Evolutionary conservation across 1,139 yeast species (phyloP).

Genomic region (Candida pseudoviswanathii): DNA sequence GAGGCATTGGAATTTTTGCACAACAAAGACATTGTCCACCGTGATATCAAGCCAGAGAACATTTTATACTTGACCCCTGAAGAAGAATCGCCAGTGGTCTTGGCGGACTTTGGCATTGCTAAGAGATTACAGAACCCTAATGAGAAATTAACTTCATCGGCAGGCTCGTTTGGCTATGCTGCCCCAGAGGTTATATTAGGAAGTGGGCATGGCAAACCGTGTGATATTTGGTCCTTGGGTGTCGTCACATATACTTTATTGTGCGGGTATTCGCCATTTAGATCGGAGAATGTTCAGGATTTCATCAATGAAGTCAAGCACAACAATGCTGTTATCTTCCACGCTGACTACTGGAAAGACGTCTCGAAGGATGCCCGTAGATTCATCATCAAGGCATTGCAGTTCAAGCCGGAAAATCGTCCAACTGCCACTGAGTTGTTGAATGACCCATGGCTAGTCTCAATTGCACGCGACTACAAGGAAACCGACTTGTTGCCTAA

Average conservation of each 20-base stretch:
- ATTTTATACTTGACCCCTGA: slow-evolving; percentile 61
- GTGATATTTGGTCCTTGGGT: slow-evolving; percentile 92
- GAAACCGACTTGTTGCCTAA: slow-evolving; percentile 70
- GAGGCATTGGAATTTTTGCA: slow-evolving; percentile 79
- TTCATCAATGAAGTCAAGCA: slow-evolving; percentile 75
- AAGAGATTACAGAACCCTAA: slow-evolving; percentile 60
- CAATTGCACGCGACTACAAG: slow-evolving; percentile 48
- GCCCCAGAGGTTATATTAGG: slow-evolving; percentile 87
- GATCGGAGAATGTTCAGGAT: slow-evolving; percentile 80
- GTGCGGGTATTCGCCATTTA: slow-evolving; percentile 91
- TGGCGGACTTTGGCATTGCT: slow-evolving; percentile 95
- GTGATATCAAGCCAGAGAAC: slow-evolving; percentile 92
- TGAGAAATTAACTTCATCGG: slow-evolving; percentile 73
- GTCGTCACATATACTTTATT: slow-evolving; percentile 87
- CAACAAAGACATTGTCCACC: slow-evolving; percentile 73
- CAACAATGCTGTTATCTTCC: slow-evolving; percentile 77
- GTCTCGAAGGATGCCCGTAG: slow-evolving; percentile 75
- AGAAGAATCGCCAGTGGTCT: slow-evolving; percentile 65
- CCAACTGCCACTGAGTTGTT: slow-evolving; percentile 68
- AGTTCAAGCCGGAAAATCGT: slow-evolving; percentile 63
- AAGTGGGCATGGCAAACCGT: slow-evolving; percentile 85
- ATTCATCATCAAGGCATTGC: slow-evolving; percentile 68
- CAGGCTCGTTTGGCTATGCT: slow-evolving; percentile 92
- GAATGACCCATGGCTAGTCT: slow-evolving; percentile 69
- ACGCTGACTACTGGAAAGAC: slow-evolving; percentile 82